Evolutionary conservation across 306 rosid species (phyloP), one percentile per base, ranked within the genome.

Genomic region (Cucumis cinereus): DNA sequence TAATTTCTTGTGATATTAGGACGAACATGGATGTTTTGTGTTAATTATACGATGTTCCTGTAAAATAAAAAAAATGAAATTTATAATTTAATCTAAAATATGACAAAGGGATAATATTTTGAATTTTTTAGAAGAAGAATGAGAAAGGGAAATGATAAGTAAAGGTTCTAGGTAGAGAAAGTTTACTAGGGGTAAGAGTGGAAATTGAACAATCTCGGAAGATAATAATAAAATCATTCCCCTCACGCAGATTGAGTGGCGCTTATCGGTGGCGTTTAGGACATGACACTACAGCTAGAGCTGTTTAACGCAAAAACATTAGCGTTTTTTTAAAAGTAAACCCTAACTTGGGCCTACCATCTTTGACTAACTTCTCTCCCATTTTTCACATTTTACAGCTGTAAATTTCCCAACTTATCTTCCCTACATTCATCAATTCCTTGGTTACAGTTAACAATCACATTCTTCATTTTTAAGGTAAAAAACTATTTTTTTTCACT

Each of bases 211-310:
- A 14, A 33, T 55, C 77, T 75, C 9, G 54, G 22, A 74, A 22
- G 67, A 24, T 56, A 26, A 52, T 73, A 24, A 73, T 73, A 73
- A 50, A 26, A 16, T 49, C 61, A 73, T 49, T 73, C 77, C 23
- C 67, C 30, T 28, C 77, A 49, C 77, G 76, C 45, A 28, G 77
- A 26, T 8, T 73, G 77, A 49, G 77, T 52, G 61, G 75, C 55
- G 54, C 45, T 40, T 68, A 41, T 50, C 36, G 70, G 82, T 55
- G 49, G 91, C 87, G 87, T 89, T 90, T 91, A 86, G 87, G 88
- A 89, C 96, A 89, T 89, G 98, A 90, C 90, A 90, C 92, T 82
- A 58, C 67, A 78, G 59, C 57, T 38, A 71, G 64, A 83, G 98
- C 95, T 90, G 98, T 90, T 89, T 35, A 76, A 83, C 95, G 90